phyloP scores from a whole-genome alignment of 257 asterid genomes.

The Capsicum chinense region DNA sequence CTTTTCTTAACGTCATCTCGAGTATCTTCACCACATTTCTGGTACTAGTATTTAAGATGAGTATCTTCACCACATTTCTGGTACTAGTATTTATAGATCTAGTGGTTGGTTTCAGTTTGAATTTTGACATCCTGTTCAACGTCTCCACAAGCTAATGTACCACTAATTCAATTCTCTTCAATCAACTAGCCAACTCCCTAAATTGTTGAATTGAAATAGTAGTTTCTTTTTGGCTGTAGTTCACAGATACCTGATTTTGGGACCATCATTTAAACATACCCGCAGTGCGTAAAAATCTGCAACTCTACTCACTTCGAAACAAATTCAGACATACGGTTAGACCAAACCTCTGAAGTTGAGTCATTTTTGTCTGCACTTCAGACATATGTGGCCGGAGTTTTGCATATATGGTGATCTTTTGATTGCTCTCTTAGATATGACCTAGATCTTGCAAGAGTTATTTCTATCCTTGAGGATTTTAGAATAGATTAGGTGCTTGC shows the following conservation, averaged over 20 bases:
- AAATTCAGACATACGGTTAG: not conserved
- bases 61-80: too few species aligned
- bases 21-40: not conserved
- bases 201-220: too few species aligned
- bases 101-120: not conserved
- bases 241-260: too few species aligned
- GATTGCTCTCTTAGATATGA: not conserved
- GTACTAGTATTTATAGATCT: not conserved
- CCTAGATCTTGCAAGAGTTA: not conserved
- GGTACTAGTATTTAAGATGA: too few species aligned
- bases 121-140: too few species aligned
- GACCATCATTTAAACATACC: too few species aligned
- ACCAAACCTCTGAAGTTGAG: too few species aligned
- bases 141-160: not conserved
- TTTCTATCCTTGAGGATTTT: not conserved
- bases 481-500: not conserved
- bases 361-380: too few species aligned
- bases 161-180: too few species aligned
- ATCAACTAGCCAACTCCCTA: too few species aligned
- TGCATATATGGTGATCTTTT: not conserved
- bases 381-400: not conserved
- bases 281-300: not conserved
- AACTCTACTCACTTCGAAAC: not conserved
- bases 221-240: too few species aligned
- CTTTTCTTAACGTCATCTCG: not conserved